phyloP scores from a whole-genome alignment of 164 flowering plant species.

The Dillenia turbinata region DNA sequence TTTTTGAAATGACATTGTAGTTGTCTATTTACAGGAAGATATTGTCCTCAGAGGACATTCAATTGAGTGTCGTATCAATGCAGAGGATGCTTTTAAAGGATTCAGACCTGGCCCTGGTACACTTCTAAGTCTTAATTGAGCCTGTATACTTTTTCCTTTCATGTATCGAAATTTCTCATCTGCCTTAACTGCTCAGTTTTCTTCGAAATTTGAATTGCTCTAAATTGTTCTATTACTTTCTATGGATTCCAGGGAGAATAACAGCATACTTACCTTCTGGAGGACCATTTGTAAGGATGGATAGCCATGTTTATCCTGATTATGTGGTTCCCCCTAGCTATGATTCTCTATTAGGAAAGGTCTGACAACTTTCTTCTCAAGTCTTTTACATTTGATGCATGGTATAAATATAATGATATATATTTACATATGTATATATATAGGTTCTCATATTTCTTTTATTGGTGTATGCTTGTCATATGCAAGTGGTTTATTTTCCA shows the following conservation, averaged over 20 bases:
- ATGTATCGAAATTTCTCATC: background rate
- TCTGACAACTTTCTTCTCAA: constrained; percentile 14
- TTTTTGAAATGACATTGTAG: background rate
- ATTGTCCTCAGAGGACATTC: constrained; percentile 97
- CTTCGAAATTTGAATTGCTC: background rate
- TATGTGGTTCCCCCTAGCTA: constrained; percentile 99
- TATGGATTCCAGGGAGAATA: constrained; percentile 63
- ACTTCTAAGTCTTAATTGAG: constrained; percentile 1
- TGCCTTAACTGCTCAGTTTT: background rate
- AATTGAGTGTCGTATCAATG: constrained; percentile 98
- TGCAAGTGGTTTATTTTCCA: too few species aligned
- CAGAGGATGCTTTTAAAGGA: constrained; percentile 94
- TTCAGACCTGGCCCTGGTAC: constrained; percentile 98
- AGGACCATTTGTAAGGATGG: constrained; percentile 99
- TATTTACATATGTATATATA: background rate
- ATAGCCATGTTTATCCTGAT: constrained; percentile 94
- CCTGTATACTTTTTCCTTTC: background rate
- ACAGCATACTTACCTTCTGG: constrained; percentile 93
- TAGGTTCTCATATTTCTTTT: background rate
- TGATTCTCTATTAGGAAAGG: constrained; percentile 97
- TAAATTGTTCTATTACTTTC: background rate
- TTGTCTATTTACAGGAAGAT: constrained; percentile 64
- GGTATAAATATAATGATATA: too few species aligned
- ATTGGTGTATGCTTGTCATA: background rate
- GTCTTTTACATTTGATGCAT: too few species aligned